Evolutionary conservation across 2,329 filamentous ascomycete species (phyloP), one percentile per base, ranked within the genome.

Genomic region (Epichloe amarillans): DNA sequence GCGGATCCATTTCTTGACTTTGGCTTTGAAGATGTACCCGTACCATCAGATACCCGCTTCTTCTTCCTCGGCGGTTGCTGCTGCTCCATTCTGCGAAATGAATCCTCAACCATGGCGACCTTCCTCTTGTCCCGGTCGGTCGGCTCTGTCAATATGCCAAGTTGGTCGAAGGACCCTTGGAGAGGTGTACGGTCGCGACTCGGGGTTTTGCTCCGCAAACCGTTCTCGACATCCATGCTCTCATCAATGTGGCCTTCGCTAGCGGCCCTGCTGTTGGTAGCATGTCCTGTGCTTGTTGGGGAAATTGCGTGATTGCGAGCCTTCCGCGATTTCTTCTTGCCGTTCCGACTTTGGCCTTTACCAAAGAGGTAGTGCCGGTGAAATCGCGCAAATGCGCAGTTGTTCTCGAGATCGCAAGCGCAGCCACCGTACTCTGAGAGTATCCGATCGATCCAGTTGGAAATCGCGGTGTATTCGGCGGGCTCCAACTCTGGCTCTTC

Each of bases 391-490:
- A 84, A 84, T 2, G 79, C 77, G 59, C 81, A 84, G 52, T 82
- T 77, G 40, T 71, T 68, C 7, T 78, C 79, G 14, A 80, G 64
- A 51, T 84, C 77, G 63, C 86, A 91, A 4, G 86, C 86, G 65
- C 86, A 91, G 17, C 85, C 86, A 17, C 86, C 86, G 59, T 88
- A 86, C 62, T 89, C 85, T 17, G 84, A 84, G 6, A 90, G 73
- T 8, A 89, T 82, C 40, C 74, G 76, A 48, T 81, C 75, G 6
- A 88, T 78, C 79, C 83, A 88, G 15, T 74, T 74, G 14, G 75
- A 74, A 17, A 86, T 76, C 46, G 68, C 72, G 23, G 72, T 70
- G 53, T 82, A 83, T 55, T 86, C 82, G 0, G 71, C 68, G 21
- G 80, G 77, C 50, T 77, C 76, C 52, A 82, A 70, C 12, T 77